A percentile compares a stretch with the other conserved stretches of the same genome.
These are phyloP conservation scores for Salix dunnii DNA, from an alignment of 345 rosid genomes.

Conservation along the genomic window DNA sequence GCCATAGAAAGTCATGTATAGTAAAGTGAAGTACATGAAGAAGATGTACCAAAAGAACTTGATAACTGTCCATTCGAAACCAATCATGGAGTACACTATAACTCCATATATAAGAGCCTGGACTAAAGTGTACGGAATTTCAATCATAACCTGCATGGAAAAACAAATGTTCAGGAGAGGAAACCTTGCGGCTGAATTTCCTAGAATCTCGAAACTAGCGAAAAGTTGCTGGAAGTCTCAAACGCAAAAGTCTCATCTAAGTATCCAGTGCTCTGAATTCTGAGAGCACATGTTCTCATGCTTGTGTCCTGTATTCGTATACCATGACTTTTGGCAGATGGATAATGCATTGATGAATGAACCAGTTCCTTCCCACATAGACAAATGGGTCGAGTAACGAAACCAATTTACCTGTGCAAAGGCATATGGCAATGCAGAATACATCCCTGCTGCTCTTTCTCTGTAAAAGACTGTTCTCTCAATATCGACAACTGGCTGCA, in stretches of 20 bases:
- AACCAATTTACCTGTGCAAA: slow-evolving; percentile 49
- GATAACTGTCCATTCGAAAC: slow-evolving; percentile 45
- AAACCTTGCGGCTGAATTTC: neutral
- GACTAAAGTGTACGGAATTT: slow-evolving; percentile 44
- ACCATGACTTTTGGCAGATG: neutral
- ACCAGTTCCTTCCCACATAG: neutral
- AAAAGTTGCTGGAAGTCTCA: too few species aligned
- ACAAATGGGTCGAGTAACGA: neutral
- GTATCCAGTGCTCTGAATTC: too few species aligned
- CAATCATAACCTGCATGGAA: slow-evolving; percentile 42
- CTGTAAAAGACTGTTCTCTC: slow-evolving; percentile 72
- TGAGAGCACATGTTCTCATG: neutral
- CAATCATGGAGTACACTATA: slow-evolving; percentile 58
- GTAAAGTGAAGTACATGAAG: slow-evolving; percentile 55
- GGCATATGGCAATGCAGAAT: slow-evolving; percentile 71
- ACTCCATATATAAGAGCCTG: slow-evolving; percentile 49
- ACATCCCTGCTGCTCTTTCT: slow-evolving; percentile 74
- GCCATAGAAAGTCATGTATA: slow-evolving; percentile 61
- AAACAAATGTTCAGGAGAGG: neutral
- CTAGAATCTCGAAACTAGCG: neutral
- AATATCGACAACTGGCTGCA: slow-evolving; percentile 59
- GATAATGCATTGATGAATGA: neutral
- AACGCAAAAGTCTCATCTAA: too few species aligned
- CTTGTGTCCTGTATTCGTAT: neutral
- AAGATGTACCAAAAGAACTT: slow-evolving; percentile 63